A percentile compares a stretch with the other conserved stretches of the same genome.
Conservation (phyloP, 2,329 filamentous ascomycete genomes). For the Truncatella angustata region DNA sequence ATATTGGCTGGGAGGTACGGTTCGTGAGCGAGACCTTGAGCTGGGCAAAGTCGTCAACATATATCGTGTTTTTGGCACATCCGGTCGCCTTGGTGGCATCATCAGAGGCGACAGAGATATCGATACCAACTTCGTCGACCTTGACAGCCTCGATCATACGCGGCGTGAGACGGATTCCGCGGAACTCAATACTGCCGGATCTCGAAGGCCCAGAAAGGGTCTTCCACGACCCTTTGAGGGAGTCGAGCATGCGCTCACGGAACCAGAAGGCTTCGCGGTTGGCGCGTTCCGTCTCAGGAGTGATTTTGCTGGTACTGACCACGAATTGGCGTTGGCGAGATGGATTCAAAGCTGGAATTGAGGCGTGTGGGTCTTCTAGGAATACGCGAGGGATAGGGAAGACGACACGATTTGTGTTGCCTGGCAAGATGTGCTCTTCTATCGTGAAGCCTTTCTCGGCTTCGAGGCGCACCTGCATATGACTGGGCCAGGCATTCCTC, state of each 20-base stretch:
- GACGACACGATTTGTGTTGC: slow-evolving; percentile 71
- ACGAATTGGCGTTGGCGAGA: slow-evolving; percentile 90
- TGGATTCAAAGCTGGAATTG: slow-evolving; percentile 78
- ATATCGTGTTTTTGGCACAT: slow-evolving; percentile 25
- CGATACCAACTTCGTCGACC: slow-evolving; percentile 73
- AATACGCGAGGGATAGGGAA: slow-evolving; percentile 75
- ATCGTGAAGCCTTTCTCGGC: slow-evolving; percentile 47
- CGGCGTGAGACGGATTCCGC: slow-evolving; percentile 68
- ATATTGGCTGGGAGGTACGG: slow-evolving; percentile 64
- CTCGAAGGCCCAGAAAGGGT: slow-evolving; percentile 50
- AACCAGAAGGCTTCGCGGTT: slow-evolving; percentile 90
- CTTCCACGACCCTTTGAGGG: slow-evolving; percentile 70
- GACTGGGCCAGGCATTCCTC: slow-evolving; percentile 85
- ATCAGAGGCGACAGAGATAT: slow-evolving; percentile 51
- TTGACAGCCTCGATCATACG: slow-evolving; percentile 83
- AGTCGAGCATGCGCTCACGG: slow-evolving; percentile 73
- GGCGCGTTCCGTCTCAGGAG: slow-evolving; percentile 74
- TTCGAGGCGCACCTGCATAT: slow-evolving; percentile 65
- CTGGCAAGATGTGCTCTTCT: slow-evolving; percentile 60
- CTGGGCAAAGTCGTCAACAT: slow-evolving; percentile 64
- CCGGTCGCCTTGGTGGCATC: slow-evolving; percentile 16
- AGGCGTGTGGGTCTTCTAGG: slow-evolving; percentile 71
- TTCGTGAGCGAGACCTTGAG: slow-evolving; percentile 74
- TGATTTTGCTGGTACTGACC: slow-evolving; percentile 75
- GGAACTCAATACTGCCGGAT: slow-evolving; percentile 70